Conservation (phyloP, 1,139 yeast genomes). For the Candida gigantensis region DNA sequence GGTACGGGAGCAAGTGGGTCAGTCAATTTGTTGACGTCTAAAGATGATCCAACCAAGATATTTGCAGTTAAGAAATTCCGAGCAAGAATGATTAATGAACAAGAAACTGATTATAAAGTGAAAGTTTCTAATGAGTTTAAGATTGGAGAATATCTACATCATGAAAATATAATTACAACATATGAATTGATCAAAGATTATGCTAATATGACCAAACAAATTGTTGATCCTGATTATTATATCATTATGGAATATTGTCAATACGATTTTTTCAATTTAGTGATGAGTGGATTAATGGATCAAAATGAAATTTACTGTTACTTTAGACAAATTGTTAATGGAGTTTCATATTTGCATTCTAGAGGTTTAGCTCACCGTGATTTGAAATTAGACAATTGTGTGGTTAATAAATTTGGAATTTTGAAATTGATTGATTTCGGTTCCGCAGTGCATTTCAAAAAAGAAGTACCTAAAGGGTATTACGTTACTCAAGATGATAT, state of each 20-base stretch:
- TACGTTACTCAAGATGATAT: conserved; percentile 26
- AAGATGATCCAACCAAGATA: conserved; percentile 44
- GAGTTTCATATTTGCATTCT: conserved; percentile 61
- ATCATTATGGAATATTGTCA: conserved; percentile 79
- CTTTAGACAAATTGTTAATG: conserved; percentile 64
- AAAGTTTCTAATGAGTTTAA: conserved; percentile 69
- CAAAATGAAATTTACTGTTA: conserved; percentile 63
- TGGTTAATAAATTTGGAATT: conserved; percentile 60
- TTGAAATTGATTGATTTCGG: conserved; percentile 78
- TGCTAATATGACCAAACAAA: conserved; percentile 25
- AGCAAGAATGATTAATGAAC: conserved; percentile 51
- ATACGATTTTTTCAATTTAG: conserved; percentile 73
- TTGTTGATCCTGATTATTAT: conserved; percentile 44
- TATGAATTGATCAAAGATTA: conserved; percentile 55
- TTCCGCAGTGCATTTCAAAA: conserved; percentile 64
- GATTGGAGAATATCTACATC: conserved; percentile 60
- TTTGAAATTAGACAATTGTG: conserved; percentile 76
- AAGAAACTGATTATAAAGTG: conserved; percentile 54
- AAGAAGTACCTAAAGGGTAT: conserved; percentile 30
- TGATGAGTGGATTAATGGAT: conserved; percentile 69
- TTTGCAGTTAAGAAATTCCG: conserved; percentile 75
- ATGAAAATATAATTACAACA: conserved; percentile 65
- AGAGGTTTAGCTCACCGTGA: conserved; percentile 79
- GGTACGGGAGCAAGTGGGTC: conserved; percentile 84
- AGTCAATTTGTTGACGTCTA: conserved; percentile 57